Conservation (phyloP, 352 stramenopile species). For the Discostella stelligera region DNA sequence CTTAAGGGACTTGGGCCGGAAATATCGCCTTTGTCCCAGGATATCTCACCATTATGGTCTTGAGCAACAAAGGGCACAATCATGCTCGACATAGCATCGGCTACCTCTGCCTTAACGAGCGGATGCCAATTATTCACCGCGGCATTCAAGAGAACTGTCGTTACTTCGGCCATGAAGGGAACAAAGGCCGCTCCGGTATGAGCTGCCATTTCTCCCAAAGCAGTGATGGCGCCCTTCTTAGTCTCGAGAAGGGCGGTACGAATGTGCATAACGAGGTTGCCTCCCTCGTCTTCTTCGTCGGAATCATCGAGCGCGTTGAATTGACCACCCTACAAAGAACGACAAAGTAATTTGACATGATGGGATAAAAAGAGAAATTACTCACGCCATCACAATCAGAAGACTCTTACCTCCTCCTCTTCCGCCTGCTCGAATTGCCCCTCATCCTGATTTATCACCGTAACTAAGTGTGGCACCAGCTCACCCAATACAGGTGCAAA, state of each 20-base stretch:
- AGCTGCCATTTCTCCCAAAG: conserved; percentile 93
- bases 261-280: conserved; percentile 77
- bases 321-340: conserved; percentile 50
- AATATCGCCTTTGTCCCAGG: conserved; percentile 87
- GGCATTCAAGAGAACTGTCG: conserved; percentile 87
- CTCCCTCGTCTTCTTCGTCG: conserved; percentile 80
- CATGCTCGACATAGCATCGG: conserved; percentile 74
- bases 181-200: conserved; percentile 90
- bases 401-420: conserved; percentile 60
- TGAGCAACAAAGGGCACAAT: conserved; percentile 69
- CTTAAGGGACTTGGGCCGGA: conserved; percentile 52
- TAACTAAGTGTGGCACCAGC: conserved; percentile 83
- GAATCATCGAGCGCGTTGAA: conserved; percentile 79
- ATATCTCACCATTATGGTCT: conserved; percentile 83
- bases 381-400: background rate
- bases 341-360: conserved; percentile 11
- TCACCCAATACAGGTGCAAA: conserved; percentile 90
- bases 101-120: conserved; percentile 79
- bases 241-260: conserved; percentile 87
- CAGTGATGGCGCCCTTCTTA: conserved; percentile 92
- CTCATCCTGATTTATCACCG: conserved; percentile 83
- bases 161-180: conserved; percentile 87
- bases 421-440: conserved; percentile 72
- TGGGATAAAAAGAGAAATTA: conserved; percentile 3
- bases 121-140: conserved; percentile 84